Conservation (phyloP, 345 rosid species). For the Orychophragmus violaceus region DNA sequence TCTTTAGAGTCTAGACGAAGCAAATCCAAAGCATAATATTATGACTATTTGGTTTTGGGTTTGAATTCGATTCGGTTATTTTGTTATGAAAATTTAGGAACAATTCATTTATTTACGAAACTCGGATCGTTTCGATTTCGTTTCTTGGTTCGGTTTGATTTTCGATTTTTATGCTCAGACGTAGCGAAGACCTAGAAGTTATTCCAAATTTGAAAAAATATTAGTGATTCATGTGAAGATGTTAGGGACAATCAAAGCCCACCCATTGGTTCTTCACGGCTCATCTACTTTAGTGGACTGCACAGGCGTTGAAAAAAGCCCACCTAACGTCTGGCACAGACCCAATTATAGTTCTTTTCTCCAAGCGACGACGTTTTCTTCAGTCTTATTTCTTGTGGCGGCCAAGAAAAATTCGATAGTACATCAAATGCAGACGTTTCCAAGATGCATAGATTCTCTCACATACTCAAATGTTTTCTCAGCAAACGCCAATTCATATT, state of each 20-base stretch:
- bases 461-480: not conserved
- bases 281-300: not conserved
- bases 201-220: no score
- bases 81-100: no score
- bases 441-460: slow-evolving; percentile 25
- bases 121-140: no score
- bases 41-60: no score
- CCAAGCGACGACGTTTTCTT: not conserved
- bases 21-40: no score
- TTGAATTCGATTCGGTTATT: no score
- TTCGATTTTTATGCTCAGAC: no score
- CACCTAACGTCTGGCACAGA: not conserved
- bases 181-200: no score
- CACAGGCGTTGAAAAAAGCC: not conserved
- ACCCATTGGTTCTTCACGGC: not conserved
- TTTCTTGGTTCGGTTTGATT: no score
- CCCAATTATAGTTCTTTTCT: not conserved
- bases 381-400: not conserved
- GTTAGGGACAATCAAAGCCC: not conserved
- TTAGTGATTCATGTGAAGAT: not conserved
- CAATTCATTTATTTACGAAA: no score
- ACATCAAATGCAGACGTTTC: not conserved
- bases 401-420: slow-evolving; percentile 4
- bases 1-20: no score
- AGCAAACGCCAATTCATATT: not conserved